Conservation (phyloP, 2,329 filamentous ascomycete species). For the Aspergillus nomiae region DNA sequence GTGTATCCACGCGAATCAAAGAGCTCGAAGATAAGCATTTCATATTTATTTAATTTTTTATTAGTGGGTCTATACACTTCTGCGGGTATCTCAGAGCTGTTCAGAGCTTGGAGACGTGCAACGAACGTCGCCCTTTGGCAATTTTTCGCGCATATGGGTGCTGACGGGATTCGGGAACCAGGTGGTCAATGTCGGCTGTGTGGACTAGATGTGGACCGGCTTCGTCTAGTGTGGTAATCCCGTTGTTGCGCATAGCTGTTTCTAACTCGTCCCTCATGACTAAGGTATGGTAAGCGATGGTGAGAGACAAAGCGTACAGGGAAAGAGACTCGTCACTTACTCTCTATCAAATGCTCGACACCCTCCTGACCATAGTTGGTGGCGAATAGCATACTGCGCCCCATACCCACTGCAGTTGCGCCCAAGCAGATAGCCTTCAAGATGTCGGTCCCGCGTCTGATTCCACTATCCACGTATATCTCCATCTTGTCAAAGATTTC, state of each 20-base stretch:
- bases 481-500: conserved; percentile 54
- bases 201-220: conserved; percentile 48
- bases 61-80: background rate
- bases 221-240: conserved; percentile 48
- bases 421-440: conserved; percentile 58
- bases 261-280: conserved; percentile 52
- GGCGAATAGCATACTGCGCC: conserved; percentile 56
- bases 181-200: conserved; percentile 53
- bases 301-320: background rate
- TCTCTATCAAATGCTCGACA: conserved; percentile 57
- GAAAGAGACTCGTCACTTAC: conserved; percentile 42
- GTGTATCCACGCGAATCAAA: background rate
- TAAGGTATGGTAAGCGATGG: conserved; percentile 17
- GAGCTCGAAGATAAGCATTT: background rate
- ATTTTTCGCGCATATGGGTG: conserved; percentile 47
- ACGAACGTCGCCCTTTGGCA: conserved; percentile 29
- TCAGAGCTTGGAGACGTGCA: conserved; percentile 30
- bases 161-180: conserved; percentile 44
- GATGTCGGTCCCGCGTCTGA: conserved; percentile 57
- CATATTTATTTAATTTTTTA: background rate
- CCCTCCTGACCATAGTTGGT: conserved; percentile 58
- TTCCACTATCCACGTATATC: conserved; percentile 57
- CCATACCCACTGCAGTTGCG: conserved; percentile 57
- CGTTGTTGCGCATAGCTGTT: conserved; percentile 51
- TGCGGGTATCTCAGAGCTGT: background rate